Evolutionary conservation across 2,329 filamentous ascomycete genomes (phyloP).

Genomic region (Botryotinia narcissicola): DNA sequence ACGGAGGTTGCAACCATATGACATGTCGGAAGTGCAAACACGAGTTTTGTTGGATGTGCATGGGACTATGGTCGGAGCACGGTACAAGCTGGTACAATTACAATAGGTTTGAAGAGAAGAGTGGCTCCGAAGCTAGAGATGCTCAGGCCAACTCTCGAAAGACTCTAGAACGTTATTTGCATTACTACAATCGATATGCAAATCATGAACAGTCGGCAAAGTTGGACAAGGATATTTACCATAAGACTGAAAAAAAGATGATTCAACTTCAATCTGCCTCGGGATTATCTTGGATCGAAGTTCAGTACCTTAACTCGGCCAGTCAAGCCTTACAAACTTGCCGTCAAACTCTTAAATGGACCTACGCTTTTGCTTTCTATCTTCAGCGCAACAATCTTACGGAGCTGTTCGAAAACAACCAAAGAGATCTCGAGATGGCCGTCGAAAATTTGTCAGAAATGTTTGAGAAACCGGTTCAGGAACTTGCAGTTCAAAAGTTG

Average conservation of each 20-base stretch:
- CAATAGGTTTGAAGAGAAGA: constrained; percentile 96
- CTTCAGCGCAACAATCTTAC: constrained; percentile 94
- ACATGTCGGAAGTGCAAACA: constrained; percentile 94
- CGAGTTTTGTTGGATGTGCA: constrained; percentile 99
- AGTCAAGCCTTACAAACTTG: constrained; percentile 93
- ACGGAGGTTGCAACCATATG: constrained; percentile 97
- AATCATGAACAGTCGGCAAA: constrained; percentile 98
- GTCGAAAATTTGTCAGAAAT: constrained; percentile 97
- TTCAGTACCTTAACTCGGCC: constrained; percentile 91
- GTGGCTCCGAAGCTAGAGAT: constrained; percentile 82
- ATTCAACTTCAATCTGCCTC: constrained; percentile 89
- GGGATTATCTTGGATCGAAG: constrained; percentile 98
- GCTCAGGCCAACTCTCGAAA: constrained; percentile 88
- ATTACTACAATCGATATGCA: constrained; percentile 98
- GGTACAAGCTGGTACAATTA: constrained; percentile 99
- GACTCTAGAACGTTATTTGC: constrained; percentile 90
- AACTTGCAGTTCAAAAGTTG: constrained; percentile 80
- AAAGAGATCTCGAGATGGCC: constrained; percentile 95
- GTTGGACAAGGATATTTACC: constrained; percentile 91
- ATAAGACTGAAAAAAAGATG: constrained; percentile 99
- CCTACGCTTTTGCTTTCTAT: constrained; percentile 97
- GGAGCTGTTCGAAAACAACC: constrained; percentile 97
- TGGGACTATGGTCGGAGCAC: constrained; percentile 98
- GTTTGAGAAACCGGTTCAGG: constrained; percentile 95
- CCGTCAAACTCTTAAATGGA: constrained; percentile 99